Percentiles rank a stretch among this genome's conserved stretches.
phyloP scores from a whole-genome alignment of 2,329 filamentous ascomycete genomes.

The Cladosporium velox region DNA sequence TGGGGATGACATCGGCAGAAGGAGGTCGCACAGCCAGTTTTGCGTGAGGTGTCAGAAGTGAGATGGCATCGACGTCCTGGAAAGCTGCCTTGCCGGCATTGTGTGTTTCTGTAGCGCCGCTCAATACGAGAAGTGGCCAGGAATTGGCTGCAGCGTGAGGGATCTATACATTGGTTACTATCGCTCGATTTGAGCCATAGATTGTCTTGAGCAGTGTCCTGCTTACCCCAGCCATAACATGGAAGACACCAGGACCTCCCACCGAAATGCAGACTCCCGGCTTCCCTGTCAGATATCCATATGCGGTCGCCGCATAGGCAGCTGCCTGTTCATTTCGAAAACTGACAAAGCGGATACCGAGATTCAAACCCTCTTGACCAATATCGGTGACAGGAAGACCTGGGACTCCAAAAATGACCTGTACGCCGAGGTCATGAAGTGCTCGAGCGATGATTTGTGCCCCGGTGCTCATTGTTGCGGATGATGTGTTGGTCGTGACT shows the following conservation, averaged over 20 bases:
- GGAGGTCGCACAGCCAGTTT: slow-evolving; percentile 54
- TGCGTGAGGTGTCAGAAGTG: slow-evolving; percentile 55
- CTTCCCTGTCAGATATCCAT: slow-evolving; percentile 59
- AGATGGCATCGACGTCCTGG: slow-evolving; percentile 59
- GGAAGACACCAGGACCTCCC: slow-evolving; percentile 59
- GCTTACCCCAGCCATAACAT: slow-evolving; percentile 58
- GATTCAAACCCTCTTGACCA: slow-evolving; percentile 57
- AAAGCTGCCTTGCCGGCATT: slow-evolving; percentile 57
- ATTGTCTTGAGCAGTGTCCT: background rate
- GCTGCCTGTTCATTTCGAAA: slow-evolving; percentile 63
- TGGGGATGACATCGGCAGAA: slow-evolving; percentile 48
- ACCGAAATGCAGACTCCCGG: slow-evolving; percentile 62
- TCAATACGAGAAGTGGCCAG: slow-evolving; percentile 57
- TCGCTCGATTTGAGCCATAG: background rate
- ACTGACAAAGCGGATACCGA: slow-evolving; percentile 60
- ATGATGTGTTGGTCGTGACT: no score
- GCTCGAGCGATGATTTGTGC: slow-evolving; percentile 52
- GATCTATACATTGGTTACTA: slow-evolving; percentile 24
- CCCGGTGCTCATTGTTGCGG: slow-evolving; percentile 33
- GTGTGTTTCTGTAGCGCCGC: slow-evolving; percentile 56
- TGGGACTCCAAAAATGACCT: slow-evolving; percentile 56
- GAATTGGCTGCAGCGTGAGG: slow-evolving; percentile 52
- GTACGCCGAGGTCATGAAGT: slow-evolving; percentile 52
- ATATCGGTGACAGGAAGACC: slow-evolving; percentile 60
- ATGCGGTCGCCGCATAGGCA: slow-evolving; percentile 59